Percentiles rank a stretch among this genome's conserved stretches.
These are phyloP conservation scores for Dalbergia oliveri DNA, from an alignment of 306 rosid genomes.

Conservation along the genomic window DNA sequence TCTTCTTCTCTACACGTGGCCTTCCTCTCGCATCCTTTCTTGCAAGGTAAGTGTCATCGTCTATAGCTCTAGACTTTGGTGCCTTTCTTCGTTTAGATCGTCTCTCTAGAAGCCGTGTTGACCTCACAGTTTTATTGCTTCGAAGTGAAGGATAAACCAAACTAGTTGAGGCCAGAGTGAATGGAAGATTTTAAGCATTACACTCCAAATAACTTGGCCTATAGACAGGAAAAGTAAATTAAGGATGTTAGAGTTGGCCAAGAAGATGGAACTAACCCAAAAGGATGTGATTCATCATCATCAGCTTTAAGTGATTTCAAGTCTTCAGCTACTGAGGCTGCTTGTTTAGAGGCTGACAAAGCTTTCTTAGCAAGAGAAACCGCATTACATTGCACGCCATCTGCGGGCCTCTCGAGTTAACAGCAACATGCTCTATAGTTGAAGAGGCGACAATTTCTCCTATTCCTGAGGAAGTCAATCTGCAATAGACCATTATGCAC, in stretches of 20 bases:
- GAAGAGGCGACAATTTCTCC: conserved; percentile 49
- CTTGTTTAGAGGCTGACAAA: conserved; percentile 74
- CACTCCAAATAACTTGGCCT: conserved; percentile 46
- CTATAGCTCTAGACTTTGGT: conserved; percentile 53
- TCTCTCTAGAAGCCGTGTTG: conserved; percentile 82
- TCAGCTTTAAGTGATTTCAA: conserved; percentile 54
- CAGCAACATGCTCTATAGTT: conserved; percentile 41
- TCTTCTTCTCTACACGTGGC: conserved; percentile 56
- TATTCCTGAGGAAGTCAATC: conserved; percentile 62
- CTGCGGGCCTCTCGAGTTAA: conserved; percentile 46
- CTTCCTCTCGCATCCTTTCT: conserved; percentile 49
- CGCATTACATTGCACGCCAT: conserved; percentile 53
- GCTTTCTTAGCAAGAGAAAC: conserved; percentile 71
- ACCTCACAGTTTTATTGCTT: conserved; percentile 67
- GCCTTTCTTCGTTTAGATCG: conserved; percentile 69
- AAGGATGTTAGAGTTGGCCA: conserved; percentile 37
- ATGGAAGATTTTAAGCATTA: conserved; percentile 47
- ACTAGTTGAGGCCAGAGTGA: conserved; percentile 51
- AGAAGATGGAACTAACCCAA: conserved; percentile 66
- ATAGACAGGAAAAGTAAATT: conserved; percentile 41
- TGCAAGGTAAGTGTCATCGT: conserved; percentile 51
- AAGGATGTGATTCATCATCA: conserved; percentile 55
- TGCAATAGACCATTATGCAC: conserved; percentile 50
- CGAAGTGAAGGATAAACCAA: conserved; percentile 51
- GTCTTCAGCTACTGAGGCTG: conserved; percentile 66